Base-by-base conservation (phyloP, 2,329 filamentous ascomycete species). In the Trichoderma simmonsii region DNA sequence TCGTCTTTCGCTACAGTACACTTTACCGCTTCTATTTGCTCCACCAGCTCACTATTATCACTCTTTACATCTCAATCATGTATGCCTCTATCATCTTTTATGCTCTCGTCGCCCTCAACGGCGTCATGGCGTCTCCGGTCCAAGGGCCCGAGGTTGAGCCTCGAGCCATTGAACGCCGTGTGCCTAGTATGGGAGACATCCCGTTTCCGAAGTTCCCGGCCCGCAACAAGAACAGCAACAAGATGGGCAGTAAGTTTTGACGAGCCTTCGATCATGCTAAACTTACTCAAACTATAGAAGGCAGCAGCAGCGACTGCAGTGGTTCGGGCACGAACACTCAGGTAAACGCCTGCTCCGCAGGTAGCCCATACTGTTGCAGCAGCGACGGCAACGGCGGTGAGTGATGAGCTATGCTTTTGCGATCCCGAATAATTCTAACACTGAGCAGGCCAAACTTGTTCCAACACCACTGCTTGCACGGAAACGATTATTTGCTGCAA, bases 401-500 rank as follows among this genome's bases (percentile, higher is more conserved):
- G 63, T 36, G 43, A 56, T 36, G n/a, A 34, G 18, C 34, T 66
- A 34, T 3, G 36, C 36, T 14, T 63, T 48, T 48, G 3, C 26
- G 6, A 18, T 14, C 26, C 36, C n/a, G 36, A 6, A 14, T 36
- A 21, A 14, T 18, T 12, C 43, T 66, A 18, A 66, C 30, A 66
- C 4, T 66, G n/a, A 36, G 8, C 4, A 66, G 63, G 63, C 12
- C 63, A 66, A 7, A 5, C 21, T 26, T 66, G 63, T 56, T 21
- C 43, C 4, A 66, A 66, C 43, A 66, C 63, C 8, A 66, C 63
- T 24, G 63, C 63, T 5, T 66, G 63, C 18, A 34, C 28, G 1
- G n/a, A 56, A 36, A 66, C 48, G 5, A 26, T 66, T 32, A 66
- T 66, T 36, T 66, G 63, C 63, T 66, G 63, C 63, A 66, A 66